phyloP scores from a whole-genome alignment of 345 rosid species.

The Linum tenue region DNA sequence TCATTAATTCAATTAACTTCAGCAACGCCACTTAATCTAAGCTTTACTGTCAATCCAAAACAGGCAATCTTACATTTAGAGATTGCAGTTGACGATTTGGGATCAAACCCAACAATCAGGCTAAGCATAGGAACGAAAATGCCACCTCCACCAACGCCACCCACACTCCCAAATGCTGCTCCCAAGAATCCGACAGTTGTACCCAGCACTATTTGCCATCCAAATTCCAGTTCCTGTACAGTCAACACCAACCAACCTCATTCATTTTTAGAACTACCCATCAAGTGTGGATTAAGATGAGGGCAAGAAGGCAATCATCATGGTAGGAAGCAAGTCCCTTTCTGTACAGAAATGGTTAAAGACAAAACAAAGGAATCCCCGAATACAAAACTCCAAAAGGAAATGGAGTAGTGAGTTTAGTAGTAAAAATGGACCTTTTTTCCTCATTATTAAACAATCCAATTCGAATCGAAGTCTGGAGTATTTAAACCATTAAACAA shows the following conservation, averaged over 20 bases:
- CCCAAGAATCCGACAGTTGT: constrained; percentile 37
- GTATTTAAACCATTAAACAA: too few relatives aligned
- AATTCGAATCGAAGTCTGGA: too few relatives aligned
- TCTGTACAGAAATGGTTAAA: too few relatives aligned
- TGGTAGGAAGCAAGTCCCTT: neutral
- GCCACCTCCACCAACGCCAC: constrained; percentile 49
- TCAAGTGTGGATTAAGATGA: neutral
- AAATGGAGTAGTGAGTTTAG: too few relatives aligned
- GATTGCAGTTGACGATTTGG: constrained; percentile 44
- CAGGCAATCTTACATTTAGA: constrained; percentile 37
- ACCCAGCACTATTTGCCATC: constrained; percentile 38
- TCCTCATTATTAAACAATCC: too few relatives aligned
- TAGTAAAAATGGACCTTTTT: too few relatives aligned
- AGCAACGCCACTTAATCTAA: neutral
- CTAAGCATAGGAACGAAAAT: constrained; percentile 48
- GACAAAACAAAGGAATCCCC: too few relatives aligned
- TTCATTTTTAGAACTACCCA: neutral
- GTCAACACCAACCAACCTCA: too few relatives aligned
- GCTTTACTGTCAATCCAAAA: neutral
- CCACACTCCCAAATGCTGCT: constrained; percentile 46
- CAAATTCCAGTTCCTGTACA: constrained; percentile 37
- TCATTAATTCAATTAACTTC: neutral
- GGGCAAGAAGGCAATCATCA: neutral
- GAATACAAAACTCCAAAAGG: too few relatives aligned
- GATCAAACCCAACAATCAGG: constrained; percentile 39